These are phyloP conservation scores for Ganoderma sp. DNA, from an alignment of 1,284 basidiomycete species.

Conservation along the genomic window DNA sequence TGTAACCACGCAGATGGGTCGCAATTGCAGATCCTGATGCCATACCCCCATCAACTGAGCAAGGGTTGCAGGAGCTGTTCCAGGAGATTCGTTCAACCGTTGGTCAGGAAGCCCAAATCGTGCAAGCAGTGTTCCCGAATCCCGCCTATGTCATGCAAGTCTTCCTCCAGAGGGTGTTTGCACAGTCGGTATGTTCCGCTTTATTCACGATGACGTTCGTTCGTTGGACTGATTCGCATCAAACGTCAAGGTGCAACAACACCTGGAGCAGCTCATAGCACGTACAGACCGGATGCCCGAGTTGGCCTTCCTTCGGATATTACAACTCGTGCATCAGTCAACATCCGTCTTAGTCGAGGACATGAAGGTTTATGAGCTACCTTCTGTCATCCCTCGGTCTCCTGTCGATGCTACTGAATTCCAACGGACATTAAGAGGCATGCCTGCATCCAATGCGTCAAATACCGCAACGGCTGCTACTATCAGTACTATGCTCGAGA, in stretches of 20 bases:
- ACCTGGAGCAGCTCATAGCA: conserved; percentile 86
- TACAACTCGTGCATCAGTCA: conserved; percentile 88
- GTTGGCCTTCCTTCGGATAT: conserved; percentile 88
- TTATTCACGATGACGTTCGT: no score
- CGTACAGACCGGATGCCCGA: conserved; percentile 79
- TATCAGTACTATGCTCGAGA: conserved; percentile 89
- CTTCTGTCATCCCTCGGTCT: conserved; percentile 65
- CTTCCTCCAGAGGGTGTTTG: conserved; percentile 97
- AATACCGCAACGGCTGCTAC: conserved; percentile 56
- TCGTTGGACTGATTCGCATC: neutral
- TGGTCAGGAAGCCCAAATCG: conserved; percentile 96
- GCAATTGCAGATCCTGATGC: conserved; percentile 81
- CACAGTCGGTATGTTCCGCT: conserved; percentile 80
- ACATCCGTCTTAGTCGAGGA: conserved; percentile 87
- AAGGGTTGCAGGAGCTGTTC: conserved; percentile 83
- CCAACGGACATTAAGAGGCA: conserved; percentile 56
- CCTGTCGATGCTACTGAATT: conserved; percentile 67
- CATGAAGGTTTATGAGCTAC: conserved; percentile 90
- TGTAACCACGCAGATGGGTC: conserved; percentile 69
- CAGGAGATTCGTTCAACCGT: conserved; percentile 90
- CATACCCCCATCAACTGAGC: conserved; percentile 80
- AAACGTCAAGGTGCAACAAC: conserved; percentile 83
- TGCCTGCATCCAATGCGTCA: conserved; percentile 45
- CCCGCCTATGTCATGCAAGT: conserved; percentile 99
- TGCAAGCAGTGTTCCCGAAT: conserved; percentile 98